These are phyloP conservation scores for Chlorophyllum brunneum DNA, from an alignment of 768 basidiomycete species.

Conservation along the genomic window DNA sequence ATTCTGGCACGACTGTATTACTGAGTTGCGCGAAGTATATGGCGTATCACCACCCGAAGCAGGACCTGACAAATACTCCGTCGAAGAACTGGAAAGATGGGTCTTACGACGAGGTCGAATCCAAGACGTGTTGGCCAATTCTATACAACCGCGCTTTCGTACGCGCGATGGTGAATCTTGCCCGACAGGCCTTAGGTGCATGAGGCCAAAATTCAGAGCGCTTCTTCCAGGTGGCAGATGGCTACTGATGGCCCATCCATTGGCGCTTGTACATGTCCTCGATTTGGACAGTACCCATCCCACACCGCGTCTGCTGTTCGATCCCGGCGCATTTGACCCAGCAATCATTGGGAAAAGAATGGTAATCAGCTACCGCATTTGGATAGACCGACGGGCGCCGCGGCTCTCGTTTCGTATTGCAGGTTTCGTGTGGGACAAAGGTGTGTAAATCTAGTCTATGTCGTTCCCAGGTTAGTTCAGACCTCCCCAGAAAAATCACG, in stretches of 20 bases:
- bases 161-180: not conserved
- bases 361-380: not conserved
- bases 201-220: not conserved
- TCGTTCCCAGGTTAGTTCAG: not conserved
- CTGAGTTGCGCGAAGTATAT: not conserved
- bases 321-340: not conserved
- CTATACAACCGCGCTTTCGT: not conserved
- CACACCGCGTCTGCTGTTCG: not conserved
- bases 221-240: not conserved
- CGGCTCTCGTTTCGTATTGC: not conserved
- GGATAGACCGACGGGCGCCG: not conserved
- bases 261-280: not conserved
- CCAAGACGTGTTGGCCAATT: not conserved
- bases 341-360: not conserved
- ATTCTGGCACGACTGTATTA: not conserved
- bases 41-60: not conserved
- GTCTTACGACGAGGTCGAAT: not conserved
- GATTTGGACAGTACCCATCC: not conserved
- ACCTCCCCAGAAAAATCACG: not conserved
- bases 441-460: not conserved
- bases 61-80: not conserved
- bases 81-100: not conserved
- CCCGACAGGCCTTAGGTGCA: not conserved
- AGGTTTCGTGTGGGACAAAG: not conserved
- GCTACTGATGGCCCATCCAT: not conserved